Percentiles rank a stretch among this genome's conserved stretches.
These are phyloP conservation scores for Dactylellina sp. DNA, from an alignment of 2,329 filamentous ascomycete species.

Conservation along the genomic window DNA sequence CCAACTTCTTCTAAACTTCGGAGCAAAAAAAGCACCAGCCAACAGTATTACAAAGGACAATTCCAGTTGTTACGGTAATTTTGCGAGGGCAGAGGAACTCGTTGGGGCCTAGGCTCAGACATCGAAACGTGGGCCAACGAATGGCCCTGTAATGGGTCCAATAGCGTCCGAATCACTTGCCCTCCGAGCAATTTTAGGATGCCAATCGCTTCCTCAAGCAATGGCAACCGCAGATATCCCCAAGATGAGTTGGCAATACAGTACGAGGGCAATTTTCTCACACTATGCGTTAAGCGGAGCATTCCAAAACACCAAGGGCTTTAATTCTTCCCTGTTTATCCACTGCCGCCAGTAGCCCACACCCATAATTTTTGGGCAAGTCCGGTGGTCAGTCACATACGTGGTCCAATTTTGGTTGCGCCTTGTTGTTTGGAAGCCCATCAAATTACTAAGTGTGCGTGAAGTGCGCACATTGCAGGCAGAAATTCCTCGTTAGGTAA, in stretches of 20 bases:
- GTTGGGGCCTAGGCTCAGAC: slow-evolving; percentile 39
- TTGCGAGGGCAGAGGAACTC: slow-evolving; percentile 45
- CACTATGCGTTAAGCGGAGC: slow-evolving; percentile 49
- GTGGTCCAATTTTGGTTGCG: slow-evolving; percentile 49
- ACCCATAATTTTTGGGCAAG: slow-evolving; percentile 46
- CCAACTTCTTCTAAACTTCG: slow-evolving; percentile 19
- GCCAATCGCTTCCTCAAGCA: slow-evolving; percentile 50
- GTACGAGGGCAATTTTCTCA: slow-evolving; percentile 30
- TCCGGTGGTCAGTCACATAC: slow-evolving; percentile 43
- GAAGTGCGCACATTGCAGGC: slow-evolving; percentile 52
- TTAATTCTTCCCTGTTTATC: slow-evolving; percentile 48
- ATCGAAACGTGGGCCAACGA: slow-evolving; percentile 57
- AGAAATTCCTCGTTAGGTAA: slow-evolving; percentile 54
- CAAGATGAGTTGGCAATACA: slow-evolving; percentile 55
- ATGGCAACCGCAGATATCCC: slow-evolving; percentile 53
- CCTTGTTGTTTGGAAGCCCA: slow-evolving; percentile 37
- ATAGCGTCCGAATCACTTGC: slow-evolving; percentile 52
- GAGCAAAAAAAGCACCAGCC: slow-evolving; percentile 25
- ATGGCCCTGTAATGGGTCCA: slow-evolving; percentile 53
- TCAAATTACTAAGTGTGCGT: slow-evolving; percentile 53
- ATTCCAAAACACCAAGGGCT: slow-evolving; percentile 47
- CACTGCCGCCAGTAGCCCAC: slow-evolving; percentile 44
- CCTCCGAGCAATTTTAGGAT: slow-evolving; percentile 48
- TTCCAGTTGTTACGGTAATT: slow-evolving; percentile 36
- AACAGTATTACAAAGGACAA: slow-evolving; percentile 43